These are phyloP conservation scores for Cornus kousa DNA, from an alignment of 148 eudicot genomes.

Conservation along the genomic window DNA sequence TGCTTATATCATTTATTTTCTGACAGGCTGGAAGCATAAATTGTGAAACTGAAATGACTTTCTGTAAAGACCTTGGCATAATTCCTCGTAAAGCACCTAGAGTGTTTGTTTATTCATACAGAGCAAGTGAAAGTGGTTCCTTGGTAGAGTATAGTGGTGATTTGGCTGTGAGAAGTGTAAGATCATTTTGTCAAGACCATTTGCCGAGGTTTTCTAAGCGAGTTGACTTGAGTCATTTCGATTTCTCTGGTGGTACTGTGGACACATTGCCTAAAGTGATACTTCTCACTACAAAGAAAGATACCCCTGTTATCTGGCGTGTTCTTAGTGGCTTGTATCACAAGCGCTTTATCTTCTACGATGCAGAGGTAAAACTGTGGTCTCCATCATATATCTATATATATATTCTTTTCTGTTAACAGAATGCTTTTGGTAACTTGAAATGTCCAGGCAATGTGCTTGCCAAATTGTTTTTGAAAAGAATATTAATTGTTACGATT, in stretches of 20 bases:
- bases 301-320: slow-evolving; percentile 91
- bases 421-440: not conserved
- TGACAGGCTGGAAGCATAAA: slow-evolving; percentile 76
- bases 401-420: not conserved
- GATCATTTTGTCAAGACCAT: slow-evolving; percentile 75
- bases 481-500: not conserved
- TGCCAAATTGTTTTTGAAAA: not conserved
- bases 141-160: slow-evolving; percentile 83
- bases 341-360: slow-evolving; percentile 64
- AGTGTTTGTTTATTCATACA: slow-evolving; percentile 64
- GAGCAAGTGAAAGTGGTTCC: slow-evolving; percentile 54
- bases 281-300: slow-evolving; percentile 85
- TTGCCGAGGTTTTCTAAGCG: slow-evolving; percentile 79
- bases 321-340: slow-evolving; percentile 79
- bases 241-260: slow-evolving; percentile 32
- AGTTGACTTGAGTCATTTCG: slow-evolving; percentile 39
- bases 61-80: slow-evolving; percentile 64
- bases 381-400: not conserved
- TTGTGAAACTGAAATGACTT: slow-evolving; percentile 62
- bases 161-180: slow-evolving; percentile 51
- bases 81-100: slow-evolving; percentile 60
- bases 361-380: slow-evolving; percentile 58
- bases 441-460: not conserved
- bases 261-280: slow-evolving; percentile 69
- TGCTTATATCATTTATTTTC: slow-evolving; percentile 3